Base-by-base conservation (phyloP, 2,329 filamentous ascomycete genomes). In the Exophiala calicioides region DNA sequence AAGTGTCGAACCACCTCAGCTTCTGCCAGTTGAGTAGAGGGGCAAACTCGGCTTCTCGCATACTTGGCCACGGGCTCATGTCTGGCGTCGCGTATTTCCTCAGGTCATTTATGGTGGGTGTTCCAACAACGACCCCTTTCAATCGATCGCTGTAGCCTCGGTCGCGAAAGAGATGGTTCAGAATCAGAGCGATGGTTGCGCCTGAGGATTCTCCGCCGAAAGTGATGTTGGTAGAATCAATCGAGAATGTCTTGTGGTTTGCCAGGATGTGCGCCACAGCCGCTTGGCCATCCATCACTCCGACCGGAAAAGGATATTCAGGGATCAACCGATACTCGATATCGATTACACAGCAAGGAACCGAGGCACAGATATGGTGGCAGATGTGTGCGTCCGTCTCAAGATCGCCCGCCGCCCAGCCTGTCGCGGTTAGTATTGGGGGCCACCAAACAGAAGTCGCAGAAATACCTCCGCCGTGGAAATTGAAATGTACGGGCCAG, bases 401-500 rank as follows among this genome's bases (percentile, higher is more conserved):
- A 19, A 59, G 52, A 34, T 59, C 55, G 31, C 57, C 57, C 18
- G 53, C 55, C 13, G 53, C 57, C 55, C 55, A 58, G 21, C 54
- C 56, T 56, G 26, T 5, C 9, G 19, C 37, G 6, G 44, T 54
- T 36, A 53, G 29, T 27, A 18, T n/a, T 4, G 18, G n/a, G 5
- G 8, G 12, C 4, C 20, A 20, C 9, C n/a, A 7, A 10, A 16
- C 16, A 19, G 12, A 18, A 27, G 4, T 24, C 12, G 20, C n/a
- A 19, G 21, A 44, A 30, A 33, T 56, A 57, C 56, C 56, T 44
- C 57, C 57, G 20, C 57, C 57, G 27, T 59, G 57, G 40, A 59
- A 59, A 41, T 59, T 58, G 44, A 59, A 57, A 46, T 59, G 57
- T 31, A 53, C 55, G 7, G 57, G 57, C 57, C 57, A 59, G n/a